Base-by-base conservation (phyloP, 148 eudicot species). In the Camellia lanceoleosa region DNA sequence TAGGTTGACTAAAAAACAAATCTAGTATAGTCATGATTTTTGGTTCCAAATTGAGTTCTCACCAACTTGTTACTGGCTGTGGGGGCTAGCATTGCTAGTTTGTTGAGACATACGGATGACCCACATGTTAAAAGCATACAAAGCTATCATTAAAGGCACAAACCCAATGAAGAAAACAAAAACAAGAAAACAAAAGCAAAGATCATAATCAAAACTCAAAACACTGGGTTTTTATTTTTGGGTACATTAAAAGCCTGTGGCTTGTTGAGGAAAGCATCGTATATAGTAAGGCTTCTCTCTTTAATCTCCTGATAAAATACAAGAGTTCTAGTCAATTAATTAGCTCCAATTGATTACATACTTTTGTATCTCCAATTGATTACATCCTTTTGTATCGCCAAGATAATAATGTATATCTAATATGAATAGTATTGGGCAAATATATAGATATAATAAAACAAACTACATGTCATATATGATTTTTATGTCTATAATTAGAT, bases 91-190 rank as follows among this genome's bases (percentile, higher is more conserved):
- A 42, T n/a, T 77, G 73, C 68, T 18, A 65, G 68, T 78, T 75
- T 46, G 47, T 54, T 79, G 80, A 82, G 85, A 88, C 87, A 88
- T 80, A 82, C 63, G 86, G 83, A 88, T 83, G 74, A 43, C 63
- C 75, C 74, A 80, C 80, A 76, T 86, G 83, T 78, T 79, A 67
- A 89, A 86, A 89, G 86, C 87, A 85, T 82, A 82, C 84, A 83
- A 84, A 79, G 77, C 76, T 85, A 89, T 86, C 77, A 86, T 89
- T 86, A 83, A 52, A 81, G 84, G 75, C 84, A 68, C 82, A 83
- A 86, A 79, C 67, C 63, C 73, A 80, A 75, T 75, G 38, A 63
- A 23, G 42, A 60, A 74, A 42, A 59, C 3, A 68, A 67, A 77
- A 80, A 75, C 78, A 63, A 23, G 42, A 60, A 74, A 42, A 59